Evolutionary conservation across 768 basidiomycete genomes (phyloP), one percentile per base, ranked within the genome.

Genomic region (Leucosporidium scottii): DNA sequence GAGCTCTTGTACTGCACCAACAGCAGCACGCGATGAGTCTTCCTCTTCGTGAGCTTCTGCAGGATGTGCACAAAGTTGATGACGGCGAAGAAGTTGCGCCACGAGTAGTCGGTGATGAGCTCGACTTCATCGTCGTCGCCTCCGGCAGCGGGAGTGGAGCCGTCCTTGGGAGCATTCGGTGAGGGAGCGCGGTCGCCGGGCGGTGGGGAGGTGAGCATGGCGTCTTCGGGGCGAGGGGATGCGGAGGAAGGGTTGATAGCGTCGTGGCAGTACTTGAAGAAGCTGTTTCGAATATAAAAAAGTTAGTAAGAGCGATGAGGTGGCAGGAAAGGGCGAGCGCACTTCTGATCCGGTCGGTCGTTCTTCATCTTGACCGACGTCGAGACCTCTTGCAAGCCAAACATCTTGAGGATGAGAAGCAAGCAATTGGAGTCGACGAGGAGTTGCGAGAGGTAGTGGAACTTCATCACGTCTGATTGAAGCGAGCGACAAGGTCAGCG

Each of bases 1-100:
- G 93, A 94, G 76, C 91, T 93, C 82, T 98, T 99, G 81, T 98
- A 97, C 75, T 96, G 93, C 12, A 93, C 91, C 60, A 99, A 82
- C 85, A 98, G 89, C 82, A 89, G 87, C 66, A 98, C 96, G 28
- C 96, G 84, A 78, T 97, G 92, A 3, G 90, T 90, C 48, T 93
- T 86, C 72, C 89, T 87, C 79, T 99, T 99, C 2, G 93, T 93
- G 69, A 99, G 78, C 79, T 98, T 97, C 77, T 99, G 94, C 86
- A 99, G 88, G 70, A 99, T 89, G 78, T 92, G 93, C 13, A 93
- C 89, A 77, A 97, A 96, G 77, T 97, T 99, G 79, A 98, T 94
- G 27, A 89, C 87, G 34, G 91, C 85, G 79, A 97, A 98, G 79
- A 99, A 97, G 79, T 98, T 98, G 59, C 96, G 81, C 92, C 94